phyloP scores from a whole-genome alignment of 1,139 yeast genomes.

The Geotrichum europaeum region DNA sequence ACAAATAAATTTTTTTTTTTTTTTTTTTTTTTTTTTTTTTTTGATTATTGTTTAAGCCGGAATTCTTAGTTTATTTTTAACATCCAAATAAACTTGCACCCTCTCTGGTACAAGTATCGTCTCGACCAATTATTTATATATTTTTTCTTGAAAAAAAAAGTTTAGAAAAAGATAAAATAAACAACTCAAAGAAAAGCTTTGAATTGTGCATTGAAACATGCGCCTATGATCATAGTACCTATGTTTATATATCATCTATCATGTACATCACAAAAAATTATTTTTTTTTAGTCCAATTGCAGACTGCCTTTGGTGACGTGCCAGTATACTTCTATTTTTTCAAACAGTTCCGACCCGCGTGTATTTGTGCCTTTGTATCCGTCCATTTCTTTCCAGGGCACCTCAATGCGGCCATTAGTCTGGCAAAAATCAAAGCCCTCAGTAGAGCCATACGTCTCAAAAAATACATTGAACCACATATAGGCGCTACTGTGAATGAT shows the following conservation, averaged over 20 bases:
- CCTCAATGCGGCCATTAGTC: slow-evolving; percentile 25
- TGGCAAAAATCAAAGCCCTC: slow-evolving; percentile 18
- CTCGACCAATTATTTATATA: no score
- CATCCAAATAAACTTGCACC: no score
- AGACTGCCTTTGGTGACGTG: slow-evolving; percentile 9
- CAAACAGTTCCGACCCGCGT: slow-evolving; percentile 52
- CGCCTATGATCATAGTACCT: not conserved
- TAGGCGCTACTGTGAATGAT: slow-evolving; percentile 25
- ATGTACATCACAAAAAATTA: not conserved
- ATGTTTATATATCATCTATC: not conserved
- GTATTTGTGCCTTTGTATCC: slow-evolving; percentile 59
- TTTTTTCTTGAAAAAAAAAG: no score
- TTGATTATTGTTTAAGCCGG: no score
- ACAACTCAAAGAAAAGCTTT: not conserved
- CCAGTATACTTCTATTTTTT: slow-evolving; percentile 43
- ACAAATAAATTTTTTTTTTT: no score
- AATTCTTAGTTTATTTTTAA: no score
- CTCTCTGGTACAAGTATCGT: no score
- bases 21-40: no score
- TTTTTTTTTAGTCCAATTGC: not conserved
- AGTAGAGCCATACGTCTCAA: slow-evolving; percentile 29
- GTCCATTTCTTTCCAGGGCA: slow-evolving; percentile 58
- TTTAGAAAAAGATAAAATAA: not conserved
- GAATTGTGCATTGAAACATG: no score
- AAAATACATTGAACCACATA: slow-evolving; percentile 35